Base-by-base conservation (phyloP, 1,284 basidiomycete species). In the Apiotrichum gracile region DNA sequence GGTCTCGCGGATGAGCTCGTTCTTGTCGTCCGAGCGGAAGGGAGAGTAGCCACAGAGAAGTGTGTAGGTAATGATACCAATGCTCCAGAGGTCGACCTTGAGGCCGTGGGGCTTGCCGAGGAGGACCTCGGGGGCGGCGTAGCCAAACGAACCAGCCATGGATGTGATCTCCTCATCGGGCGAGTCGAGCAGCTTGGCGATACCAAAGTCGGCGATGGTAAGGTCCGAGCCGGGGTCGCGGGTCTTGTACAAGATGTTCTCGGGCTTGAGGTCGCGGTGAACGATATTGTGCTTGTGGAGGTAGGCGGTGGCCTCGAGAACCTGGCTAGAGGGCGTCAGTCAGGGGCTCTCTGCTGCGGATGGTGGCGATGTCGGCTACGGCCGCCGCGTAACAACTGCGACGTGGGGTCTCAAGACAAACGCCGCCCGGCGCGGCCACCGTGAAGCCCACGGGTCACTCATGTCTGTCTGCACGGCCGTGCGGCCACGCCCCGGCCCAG, bases 191-290 rank as follows among this genome's bases (percentile, higher is more conserved):
- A 91, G 88, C 67, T 91, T 91, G 3, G 92, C 91, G 54, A 98
- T 97, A 61, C 96, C 96, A 72, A 98, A 97, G 74, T 98, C 96
- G 21, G 86, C 91, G 50, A 96, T 91, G 49, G 96, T 91, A 49
- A 96, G 81, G 58, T 86, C 86, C 21, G 86, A 88, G 38, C 85
- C 79, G 13, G 80, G 70, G 3, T 82, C 85, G 54, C 78, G 81
- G 10, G 87, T 87, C 49, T 89, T 85, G 72, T 91, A 96, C 9
- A 96, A 79, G 56, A 96, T 94, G 69, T 97, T 97, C 74, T 97
- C 93, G 0, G 93, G 91, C 85, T 92, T 92, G 60, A 92, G 80
- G 73, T 94, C 91, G 5, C 92, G 84, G 68, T 96, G 92, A 8
- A 96, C 92, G 59, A 97, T 90, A 55, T 88, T 85, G 64, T 92